Conservation (phyloP, 1,284 basidiomycete species). For the Ganoderma boninense region DNA sequence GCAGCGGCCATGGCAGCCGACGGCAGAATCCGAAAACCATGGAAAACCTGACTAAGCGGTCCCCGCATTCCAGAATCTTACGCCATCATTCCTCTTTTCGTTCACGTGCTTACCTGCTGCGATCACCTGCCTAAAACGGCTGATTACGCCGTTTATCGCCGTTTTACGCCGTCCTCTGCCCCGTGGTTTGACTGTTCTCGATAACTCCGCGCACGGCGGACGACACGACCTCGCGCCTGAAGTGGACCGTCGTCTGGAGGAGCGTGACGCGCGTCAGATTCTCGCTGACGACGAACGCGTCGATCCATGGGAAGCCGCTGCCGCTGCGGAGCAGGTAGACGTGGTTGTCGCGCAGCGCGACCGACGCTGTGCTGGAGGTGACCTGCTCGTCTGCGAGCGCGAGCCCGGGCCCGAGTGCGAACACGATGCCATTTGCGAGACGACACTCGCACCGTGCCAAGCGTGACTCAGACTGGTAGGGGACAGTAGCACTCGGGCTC, state of each 20-base stretch:
- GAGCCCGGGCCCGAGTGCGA: not conserved
- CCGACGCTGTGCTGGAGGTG: not conserved
- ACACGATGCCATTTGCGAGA: not conserved
- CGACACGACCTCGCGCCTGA: not conserved
- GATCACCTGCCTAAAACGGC: too few relatives aligned
- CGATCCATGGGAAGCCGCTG: not conserved
- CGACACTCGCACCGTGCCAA: too few relatives aligned
- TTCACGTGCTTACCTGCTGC: too few relatives aligned
- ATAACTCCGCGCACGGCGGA: not conserved
- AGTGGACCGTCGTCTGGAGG: not conserved
- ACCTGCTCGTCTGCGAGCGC: not conserved
- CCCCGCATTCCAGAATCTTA: too few relatives aligned
- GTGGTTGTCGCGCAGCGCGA: not conserved
- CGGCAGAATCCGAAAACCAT: too few relatives aligned
- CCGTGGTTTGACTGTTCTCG: not conserved
- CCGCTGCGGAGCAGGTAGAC: not conserved
- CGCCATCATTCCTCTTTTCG: too few relatives aligned
- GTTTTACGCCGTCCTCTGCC: too few relatives aligned
- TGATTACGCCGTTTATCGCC: too few relatives aligned
- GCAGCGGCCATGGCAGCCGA: too few relatives aligned
- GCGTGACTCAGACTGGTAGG: too few relatives aligned
- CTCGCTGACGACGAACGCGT: slow-evolving; percentile 4
- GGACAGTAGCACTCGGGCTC: too few relatives aligned
- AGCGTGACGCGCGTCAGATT: not conserved
- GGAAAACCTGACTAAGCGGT: too few relatives aligned